Conservation (phyloP, 257 asterid genomes). For the Haberlea rhodopensis region DNA sequence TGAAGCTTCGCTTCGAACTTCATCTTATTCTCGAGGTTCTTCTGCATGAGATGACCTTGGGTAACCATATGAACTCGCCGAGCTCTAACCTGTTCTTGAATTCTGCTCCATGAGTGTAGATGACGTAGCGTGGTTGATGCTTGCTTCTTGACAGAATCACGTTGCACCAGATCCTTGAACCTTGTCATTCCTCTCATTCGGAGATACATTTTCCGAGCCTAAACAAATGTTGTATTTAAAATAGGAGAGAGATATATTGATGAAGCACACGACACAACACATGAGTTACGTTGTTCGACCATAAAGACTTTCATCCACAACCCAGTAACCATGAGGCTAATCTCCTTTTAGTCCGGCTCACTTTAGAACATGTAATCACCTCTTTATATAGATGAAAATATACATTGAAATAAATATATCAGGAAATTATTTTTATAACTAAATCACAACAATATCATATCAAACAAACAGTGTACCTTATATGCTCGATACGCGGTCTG, state of each 20-base stretch:
- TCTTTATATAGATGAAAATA: not conserved
- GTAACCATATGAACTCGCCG: slow-evolving; percentile 73
- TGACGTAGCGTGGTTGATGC: slow-evolving; percentile 59
- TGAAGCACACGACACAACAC: too few species aligned
- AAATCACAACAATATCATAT: too few species aligned
- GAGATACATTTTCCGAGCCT: slow-evolving; percentile 69
- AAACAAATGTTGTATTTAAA: slow-evolving; percentile 23
- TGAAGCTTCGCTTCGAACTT: slow-evolving; percentile 89
- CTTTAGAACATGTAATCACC: not conserved
- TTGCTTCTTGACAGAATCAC: slow-evolving; percentile 64
- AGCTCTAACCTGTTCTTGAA: slow-evolving; percentile 65
- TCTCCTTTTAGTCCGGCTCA: not conserved
- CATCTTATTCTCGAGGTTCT: slow-evolving; percentile 71
- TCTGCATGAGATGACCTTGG: slow-evolving; percentile 73
- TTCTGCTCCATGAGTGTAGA: slow-evolving; percentile 72
- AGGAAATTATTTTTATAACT: too few species aligned
- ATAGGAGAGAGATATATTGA: slow-evolving; percentile 13
- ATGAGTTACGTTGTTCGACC: not conserved
- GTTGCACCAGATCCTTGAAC: slow-evolving; percentile 53
- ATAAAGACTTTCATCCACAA: too few species aligned
- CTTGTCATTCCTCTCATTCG: slow-evolving; percentile 53
- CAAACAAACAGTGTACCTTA: too few species aligned
- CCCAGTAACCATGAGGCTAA: not conserved
- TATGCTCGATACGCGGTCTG: slow-evolving; percentile 78
- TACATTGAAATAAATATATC: not conserved